These are phyloP conservation scores for Fusarium sp. DNA, from an alignment of 2,329 filamentous ascomycete species.

Conservation along the genomic window DNA sequence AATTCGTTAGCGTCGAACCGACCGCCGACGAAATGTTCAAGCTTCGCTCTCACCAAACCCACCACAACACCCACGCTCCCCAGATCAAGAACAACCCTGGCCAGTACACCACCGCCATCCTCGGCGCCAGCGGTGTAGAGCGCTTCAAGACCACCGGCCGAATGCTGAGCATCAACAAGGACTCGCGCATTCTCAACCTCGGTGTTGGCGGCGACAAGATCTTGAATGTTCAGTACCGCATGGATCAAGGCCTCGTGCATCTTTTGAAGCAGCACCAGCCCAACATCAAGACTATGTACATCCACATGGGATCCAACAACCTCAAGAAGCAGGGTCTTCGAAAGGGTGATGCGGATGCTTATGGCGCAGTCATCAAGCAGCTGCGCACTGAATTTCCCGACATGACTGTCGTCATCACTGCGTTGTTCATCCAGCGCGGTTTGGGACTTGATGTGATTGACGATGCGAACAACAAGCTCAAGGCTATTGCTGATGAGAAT, in stretches of 20 bases:
- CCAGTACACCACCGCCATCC: background rate
- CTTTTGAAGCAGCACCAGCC: background rate
- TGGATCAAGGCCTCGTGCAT: background rate
- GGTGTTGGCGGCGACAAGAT: slow-evolving; percentile 17
- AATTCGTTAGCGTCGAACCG: background rate
- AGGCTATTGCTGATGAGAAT: background rate
- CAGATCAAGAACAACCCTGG: background rate
- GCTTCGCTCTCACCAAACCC: slow-evolving; percentile 5
- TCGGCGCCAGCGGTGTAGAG: background rate
- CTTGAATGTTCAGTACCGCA: slow-evolving; percentile 8
- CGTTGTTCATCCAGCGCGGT: background rate
- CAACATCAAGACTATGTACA: background rate
- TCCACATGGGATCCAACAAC: slow-evolving; percentile 17
- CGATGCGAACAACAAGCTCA: background rate
- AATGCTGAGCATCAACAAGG: background rate
- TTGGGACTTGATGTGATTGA: background rate
- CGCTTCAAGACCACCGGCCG: slow-evolving; percentile 4
- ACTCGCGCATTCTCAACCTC: background rate
- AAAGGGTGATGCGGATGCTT: background rate
- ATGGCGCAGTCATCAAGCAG: background rate
- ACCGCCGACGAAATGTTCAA: background rate
- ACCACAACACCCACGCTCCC: background rate
- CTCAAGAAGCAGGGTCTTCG: background rate
- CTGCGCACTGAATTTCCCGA: background rate
- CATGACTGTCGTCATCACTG: background rate